phyloP scores from a whole-genome alignment of 208 protist genomes.

The Leishmania arabica region DNA sequence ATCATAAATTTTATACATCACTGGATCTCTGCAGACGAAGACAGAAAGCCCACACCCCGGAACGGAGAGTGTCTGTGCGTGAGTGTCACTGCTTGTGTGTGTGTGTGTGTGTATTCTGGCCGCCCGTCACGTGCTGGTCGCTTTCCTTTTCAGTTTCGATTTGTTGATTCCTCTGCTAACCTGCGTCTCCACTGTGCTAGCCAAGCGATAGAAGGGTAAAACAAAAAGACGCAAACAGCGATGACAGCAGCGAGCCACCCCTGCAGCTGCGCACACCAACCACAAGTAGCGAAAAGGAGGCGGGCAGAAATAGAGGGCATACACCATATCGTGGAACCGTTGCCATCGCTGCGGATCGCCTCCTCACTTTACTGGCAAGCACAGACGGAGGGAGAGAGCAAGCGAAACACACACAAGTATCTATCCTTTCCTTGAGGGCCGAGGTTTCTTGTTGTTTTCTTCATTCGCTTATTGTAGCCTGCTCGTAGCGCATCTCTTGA shows the following conservation, averaged over 20 bases:
- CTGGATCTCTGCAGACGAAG: not conserved
- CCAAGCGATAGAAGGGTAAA: not conserved
- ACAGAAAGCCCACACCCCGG: not conserved
- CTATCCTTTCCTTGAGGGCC: not conserved
- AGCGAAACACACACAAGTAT: not conserved
- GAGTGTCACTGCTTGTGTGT: not conserved
- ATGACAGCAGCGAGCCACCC: not conserved
- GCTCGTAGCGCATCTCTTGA: not conserved
- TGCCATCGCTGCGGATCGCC: not conserved
- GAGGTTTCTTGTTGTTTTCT: not conserved
- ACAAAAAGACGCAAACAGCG: not conserved
- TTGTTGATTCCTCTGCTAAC: not conserved
- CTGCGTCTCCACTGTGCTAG: not conserved
- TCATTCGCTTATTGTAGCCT: not conserved
- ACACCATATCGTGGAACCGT: too few relatives aligned
- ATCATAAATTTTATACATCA: not conserved
- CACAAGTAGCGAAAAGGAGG: not conserved
- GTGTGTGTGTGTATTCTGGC: not conserved
- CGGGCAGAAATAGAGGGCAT: not conserved
- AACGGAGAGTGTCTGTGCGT: not conserved
- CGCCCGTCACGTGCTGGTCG: not conserved
- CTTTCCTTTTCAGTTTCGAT: not conserved
- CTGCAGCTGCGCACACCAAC: not conserved
- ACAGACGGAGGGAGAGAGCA: not conserved
- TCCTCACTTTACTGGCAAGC: not conserved